Base-by-base conservation (phyloP, 208 protist species). In the Trypanosoma theileri region DNA sequence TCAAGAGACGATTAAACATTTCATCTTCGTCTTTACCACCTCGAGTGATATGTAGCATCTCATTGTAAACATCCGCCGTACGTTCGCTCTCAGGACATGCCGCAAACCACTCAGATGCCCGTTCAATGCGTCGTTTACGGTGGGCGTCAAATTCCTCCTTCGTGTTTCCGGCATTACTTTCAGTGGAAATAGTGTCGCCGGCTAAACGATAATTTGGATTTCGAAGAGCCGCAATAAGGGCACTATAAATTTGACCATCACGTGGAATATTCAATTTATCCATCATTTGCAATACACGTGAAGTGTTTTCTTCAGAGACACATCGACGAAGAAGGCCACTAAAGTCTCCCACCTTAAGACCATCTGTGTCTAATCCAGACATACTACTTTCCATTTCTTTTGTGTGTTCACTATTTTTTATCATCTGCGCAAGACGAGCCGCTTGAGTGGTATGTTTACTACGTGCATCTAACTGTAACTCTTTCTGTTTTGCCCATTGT, bases 321-420 rank as follows among this genome's bases (percentile, higher is more conserved):
- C 81, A 71, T n/a, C 71, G 69, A 9, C 86, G 82, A 12, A 93
- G 72, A 17, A 95, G 67, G 42, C 86, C 79, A 64, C 72, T 75
- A 66, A 93, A 95, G 66, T 95, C 90, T 11, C 87, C 85, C n/a
- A 92, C 85, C n/a, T 59, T 77, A n/a, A 69, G 45, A 4, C 66
- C 75, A 16, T 66, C 35, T 0, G 9, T 45, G 54, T 59, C 48
- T 11, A 67, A 46, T 21, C 2, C 17, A 62, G 0, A n/a, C 0
- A 31, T 53, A 6, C 71, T 53, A 1, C 0, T 52, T 41, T 59
- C 58, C 41, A 51, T 67, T 0, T 57, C 44, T 8, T 24, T 41
- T 31, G 16, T 40, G 12, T 10, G 12, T 19, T 69, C 48, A 8
- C 17, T 42, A n/a, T 65, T 59, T 12, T 71, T 77, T 35, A 88